Base-by-base conservation (phyloP, 106 monocot species). In the Apostasia shenzhenica region DNA sequence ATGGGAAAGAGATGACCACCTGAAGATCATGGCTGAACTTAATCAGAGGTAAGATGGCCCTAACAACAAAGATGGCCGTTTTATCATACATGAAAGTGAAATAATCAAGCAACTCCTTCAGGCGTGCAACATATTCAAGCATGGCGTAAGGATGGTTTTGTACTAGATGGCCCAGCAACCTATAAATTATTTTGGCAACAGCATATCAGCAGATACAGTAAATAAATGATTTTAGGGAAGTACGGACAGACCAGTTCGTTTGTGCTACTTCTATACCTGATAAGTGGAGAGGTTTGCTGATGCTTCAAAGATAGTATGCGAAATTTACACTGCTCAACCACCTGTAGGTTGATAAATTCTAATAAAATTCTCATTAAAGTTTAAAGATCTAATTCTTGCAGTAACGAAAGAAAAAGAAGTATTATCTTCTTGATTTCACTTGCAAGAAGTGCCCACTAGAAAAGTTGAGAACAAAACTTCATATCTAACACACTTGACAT, bases 61-160 rank as follows among this genome's bases (percentile, higher is more conserved):
- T 69, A 45, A 83, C 46, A 3, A 92, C 54, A 73, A 64, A 63
- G 45, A 69, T 67, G 10, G 92, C 84, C 68, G 78, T 86, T 72
- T 77, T 81, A 0, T 81, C 86, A 73, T 89, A 75, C 92, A 97
- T 84, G 59, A 83, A 89, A 57, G 84, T 76, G 73, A 97, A 97
- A 71, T 92, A 97, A 60, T 97, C 89, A 83, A 97, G 73, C 38
- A 97, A 71, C 61, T 97, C 97, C 72, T 97, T 97, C 74, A 97
- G n/a, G 46, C 76, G 78, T 40, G 80, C 65, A 71, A 84, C 72
- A 75, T 83, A 77, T 46, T 92, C 92, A 10, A 92, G 75, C 84
- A 92, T 97, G 41, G 81, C 78, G 70, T 86, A 84, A 6, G 82
- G 82, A 45, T 81, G 85, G 37, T 75, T 80, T 70, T 79, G 80